phyloP scores from a whole-genome alignment of 805 yeast genomes.

The Lachancea kluyveri region DNA sequence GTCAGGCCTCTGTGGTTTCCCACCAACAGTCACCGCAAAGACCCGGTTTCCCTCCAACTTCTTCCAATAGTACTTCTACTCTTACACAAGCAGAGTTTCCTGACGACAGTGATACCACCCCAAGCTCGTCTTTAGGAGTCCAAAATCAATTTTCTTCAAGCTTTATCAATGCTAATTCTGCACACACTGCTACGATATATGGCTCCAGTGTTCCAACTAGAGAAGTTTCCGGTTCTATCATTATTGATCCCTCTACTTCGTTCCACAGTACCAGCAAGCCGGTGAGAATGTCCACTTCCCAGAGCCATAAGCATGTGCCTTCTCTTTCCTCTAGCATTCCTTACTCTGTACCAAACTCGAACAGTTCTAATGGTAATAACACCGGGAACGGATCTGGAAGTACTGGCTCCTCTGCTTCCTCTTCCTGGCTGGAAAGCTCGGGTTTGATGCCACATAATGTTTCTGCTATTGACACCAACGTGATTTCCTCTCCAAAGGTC shows the following conservation, averaged over 20 bases:
- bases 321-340: slow-evolving; percentile 60
- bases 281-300: slow-evolving; percentile 1
- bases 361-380: slow-evolving; percentile 24
- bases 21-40: not conserved
- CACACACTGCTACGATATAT: slow-evolving; percentile 30
- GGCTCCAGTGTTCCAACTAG: slow-evolving; percentile 18
- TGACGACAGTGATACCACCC: slow-evolving; percentile 11
- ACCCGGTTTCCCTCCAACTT: slow-evolving; percentile 1
- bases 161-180: slow-evolving; percentile 30
- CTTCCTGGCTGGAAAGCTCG: slow-evolving; percentile 30
- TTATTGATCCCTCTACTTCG: slow-evolving; percentile 10
- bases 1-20: no score
- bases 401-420: slow-evolving; percentile 28
- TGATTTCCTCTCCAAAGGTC: slow-evolving; percentile 67
- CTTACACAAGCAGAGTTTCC: slow-evolving; percentile 26
- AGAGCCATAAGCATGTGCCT: slow-evolving; percentile 20
- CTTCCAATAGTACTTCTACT: not conserved
- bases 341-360: slow-evolving; percentile 67
- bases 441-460: slow-evolving; percentile 36
- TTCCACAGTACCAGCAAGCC: slow-evolving; percentile 1
- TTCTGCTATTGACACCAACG: slow-evolving; percentile 45
- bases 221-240: slow-evolving; percentile 20
- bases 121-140: slow-evolving; percentile 2
- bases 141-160: slow-evolving; percentile 19
- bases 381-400: slow-evolving; percentile 21